phyloP scores from a whole-genome alignment of 2,329 filamentous ascomycete genomes.

The Xylaria sp. region DNA sequence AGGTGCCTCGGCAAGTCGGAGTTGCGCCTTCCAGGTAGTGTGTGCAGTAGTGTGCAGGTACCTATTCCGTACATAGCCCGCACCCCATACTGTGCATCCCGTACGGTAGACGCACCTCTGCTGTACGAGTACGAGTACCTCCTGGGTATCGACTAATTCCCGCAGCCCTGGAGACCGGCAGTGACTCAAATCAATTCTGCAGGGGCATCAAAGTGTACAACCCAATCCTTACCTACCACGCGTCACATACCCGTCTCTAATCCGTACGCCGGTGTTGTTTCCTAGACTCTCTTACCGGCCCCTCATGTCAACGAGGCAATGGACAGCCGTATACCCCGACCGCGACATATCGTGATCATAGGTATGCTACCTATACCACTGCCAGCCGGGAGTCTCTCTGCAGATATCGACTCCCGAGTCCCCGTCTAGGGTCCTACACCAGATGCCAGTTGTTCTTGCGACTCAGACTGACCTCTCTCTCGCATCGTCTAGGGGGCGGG shows the following conservation, averaged over 20 bases:
- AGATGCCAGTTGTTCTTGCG: background rate
- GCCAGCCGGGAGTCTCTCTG: background rate
- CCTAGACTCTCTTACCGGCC: conserved; percentile 5
- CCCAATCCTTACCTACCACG: background rate
- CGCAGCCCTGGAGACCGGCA: background rate
- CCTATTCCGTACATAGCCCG: too few species aligned
- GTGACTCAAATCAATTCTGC: background rate
- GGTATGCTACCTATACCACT: conserved; percentile 21
- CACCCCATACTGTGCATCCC: too few species aligned
- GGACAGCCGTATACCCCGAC: conserved; percentile 29
- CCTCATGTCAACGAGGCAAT: conserved; percentile 30
- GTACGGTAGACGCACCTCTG: too few species aligned
- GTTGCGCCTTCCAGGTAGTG: too few species aligned
- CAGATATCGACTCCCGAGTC: background rate
- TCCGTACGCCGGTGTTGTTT: background rate
- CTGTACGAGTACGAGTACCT: too few species aligned
- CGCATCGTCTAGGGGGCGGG: conserved; percentile 61
- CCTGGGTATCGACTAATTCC: background rate
- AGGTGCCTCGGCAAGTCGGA: too few species aligned
- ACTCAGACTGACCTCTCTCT: conserved; percentile 11
- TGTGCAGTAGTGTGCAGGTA: too few species aligned
- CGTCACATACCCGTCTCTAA: background rate
- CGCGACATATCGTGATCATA: conserved; percentile 33
- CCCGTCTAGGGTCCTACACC: background rate
- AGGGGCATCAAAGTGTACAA: background rate